A percentile compares a stretch with the other conserved stretches of the same genome.
Evolutionary conservation across 129 eudicot genomes (phyloP).

Genomic region (Smallanthus sonchifolius): DNA sequence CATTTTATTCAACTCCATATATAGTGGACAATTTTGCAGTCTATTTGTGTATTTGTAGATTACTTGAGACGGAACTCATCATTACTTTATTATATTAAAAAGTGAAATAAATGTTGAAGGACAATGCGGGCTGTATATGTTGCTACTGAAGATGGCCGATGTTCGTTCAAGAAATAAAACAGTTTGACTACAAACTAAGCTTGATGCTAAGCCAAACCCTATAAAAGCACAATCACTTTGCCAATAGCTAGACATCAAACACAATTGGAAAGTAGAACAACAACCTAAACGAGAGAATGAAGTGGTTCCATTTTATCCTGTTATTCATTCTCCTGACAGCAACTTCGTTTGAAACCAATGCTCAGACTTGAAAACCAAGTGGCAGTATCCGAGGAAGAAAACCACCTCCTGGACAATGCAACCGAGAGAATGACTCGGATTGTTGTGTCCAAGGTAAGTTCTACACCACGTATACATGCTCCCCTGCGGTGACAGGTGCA

Average conservation of each 20-base stretch:
- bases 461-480: slow-evolving; percentile 45
- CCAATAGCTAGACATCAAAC: slow-evolving; percentile 1
- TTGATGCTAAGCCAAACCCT: not conserved
- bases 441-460: slow-evolving; percentile 39
- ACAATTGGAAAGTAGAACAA: not conserved
- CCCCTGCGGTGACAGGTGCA: slow-evolving; percentile 32
- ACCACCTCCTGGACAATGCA: slow-evolving; percentile 45
- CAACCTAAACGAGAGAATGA: slow-evolving; percentile 17
- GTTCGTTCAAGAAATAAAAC: not conserved
- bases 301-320: slow-evolving; percentile 2
- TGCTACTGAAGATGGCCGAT: no score
- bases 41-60: not conserved
- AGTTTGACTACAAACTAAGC: not conserved
- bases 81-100: no score
- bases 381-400: slow-evolving; percentile 36
- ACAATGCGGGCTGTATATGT: no score
- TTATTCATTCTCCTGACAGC: slow-evolving; percentile 13
- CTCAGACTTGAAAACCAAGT: slow-evolving; percentile 37
- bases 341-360: slow-evolving; percentile 3
- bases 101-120: no score
- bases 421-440: slow-evolving; percentile 33
- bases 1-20: not conserved
- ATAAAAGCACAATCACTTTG: not conserved
- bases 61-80: not conserved
- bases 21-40: not conserved